A percentile compares a stretch with the other conserved stretches of the same genome.
Evolutionary conservation across 1,284 basidiomycete genomes (phyloP).

Genomic region (Microstroma glucosiphilum): DNA sequence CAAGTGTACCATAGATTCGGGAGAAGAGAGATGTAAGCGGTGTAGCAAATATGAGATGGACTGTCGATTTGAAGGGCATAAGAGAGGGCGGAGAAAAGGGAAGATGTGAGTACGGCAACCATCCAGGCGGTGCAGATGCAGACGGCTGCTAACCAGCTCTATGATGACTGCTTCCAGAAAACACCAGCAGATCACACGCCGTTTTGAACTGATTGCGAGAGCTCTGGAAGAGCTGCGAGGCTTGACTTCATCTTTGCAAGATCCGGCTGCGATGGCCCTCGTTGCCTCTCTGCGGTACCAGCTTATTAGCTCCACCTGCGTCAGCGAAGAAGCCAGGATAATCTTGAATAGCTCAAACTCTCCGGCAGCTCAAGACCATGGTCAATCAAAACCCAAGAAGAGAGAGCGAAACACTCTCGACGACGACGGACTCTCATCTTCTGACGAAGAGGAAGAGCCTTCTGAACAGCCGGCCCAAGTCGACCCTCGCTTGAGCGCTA

Average conservation of each 20-base stretch:
- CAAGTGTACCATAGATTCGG: neutral
- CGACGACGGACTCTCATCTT: neutral
- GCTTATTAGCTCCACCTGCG: conserved; percentile 2
- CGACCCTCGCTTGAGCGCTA: neutral
- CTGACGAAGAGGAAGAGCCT: neutral
- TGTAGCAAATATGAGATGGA: conserved; percentile 4
- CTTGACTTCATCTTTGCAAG: neutral
- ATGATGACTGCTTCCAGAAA: neutral
- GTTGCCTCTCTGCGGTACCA: conserved; percentile 6
- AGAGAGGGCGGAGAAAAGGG: conserved; percentile 2
- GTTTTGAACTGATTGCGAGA: neutral
- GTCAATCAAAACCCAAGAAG: neutral
- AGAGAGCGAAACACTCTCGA: neutral
- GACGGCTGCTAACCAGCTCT: neutral
- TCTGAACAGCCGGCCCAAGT: neutral
- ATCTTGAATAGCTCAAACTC: neutral
- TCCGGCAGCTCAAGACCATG: neutral
- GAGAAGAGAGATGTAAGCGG: neutral
- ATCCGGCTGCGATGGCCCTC: neutral
- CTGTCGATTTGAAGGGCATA: conserved; percentile 8
- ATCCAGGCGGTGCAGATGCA: too few species aligned
- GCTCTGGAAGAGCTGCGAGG: conserved; percentile 1
- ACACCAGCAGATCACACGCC: conserved; percentile 3
- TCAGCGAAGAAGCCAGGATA: neutral
- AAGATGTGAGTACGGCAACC: conserved; percentile 2